Evolutionary conservation across 805 yeast species (phyloP), one percentile per base, ranked within the genome.

Genomic region (Saccharomycopsis vini): DNA sequence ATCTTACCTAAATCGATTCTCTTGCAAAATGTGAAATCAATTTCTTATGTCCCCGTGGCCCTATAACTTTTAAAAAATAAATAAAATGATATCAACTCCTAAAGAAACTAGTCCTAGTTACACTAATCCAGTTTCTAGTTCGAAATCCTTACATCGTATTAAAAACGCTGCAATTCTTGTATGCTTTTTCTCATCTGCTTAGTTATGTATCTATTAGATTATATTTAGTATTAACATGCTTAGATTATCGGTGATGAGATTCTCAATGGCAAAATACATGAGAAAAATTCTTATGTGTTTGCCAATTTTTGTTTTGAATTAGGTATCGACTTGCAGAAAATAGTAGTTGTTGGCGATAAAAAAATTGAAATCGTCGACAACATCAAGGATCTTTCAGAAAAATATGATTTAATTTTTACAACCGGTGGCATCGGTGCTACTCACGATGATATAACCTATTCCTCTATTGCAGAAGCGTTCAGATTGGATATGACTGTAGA

Each of bases 401-500:
- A 66, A n/a, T 79, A 76, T 52, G 87, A 82, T 55, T 70, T 84
- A 36, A 70, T 83, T 5, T 73, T 83, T 19, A 84, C 94, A 1
- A 49, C 67, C 3, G 72, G 73, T 4, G 71, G 76, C 0, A 84
- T 87, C 46, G 96, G 96, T 0, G 84, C 95, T 3, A 87, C 95
- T 0, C 95, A 86, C 54, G 95, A 87, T 57, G 96, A 87, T 58
- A 81, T 87, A 48, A 86, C 95, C 0, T 87, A 87, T 59, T 77
- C 75, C 42, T 68, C 84, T 1, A 59, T 87, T n/a, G 85, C 90
- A 1, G 71, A 70, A 51, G 81, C 83, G 5, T 86, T 68, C 50
- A 60, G 60, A 1, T 56, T 82, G 5, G 70, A 71, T 0, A 59
- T 77, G 46, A 60, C 58, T 36, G 56, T 79, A 15, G 80, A 87